Conservation (phyloP, 495 filamentous ascomycete genomes). For the Aspergillus diversus region DNA sequence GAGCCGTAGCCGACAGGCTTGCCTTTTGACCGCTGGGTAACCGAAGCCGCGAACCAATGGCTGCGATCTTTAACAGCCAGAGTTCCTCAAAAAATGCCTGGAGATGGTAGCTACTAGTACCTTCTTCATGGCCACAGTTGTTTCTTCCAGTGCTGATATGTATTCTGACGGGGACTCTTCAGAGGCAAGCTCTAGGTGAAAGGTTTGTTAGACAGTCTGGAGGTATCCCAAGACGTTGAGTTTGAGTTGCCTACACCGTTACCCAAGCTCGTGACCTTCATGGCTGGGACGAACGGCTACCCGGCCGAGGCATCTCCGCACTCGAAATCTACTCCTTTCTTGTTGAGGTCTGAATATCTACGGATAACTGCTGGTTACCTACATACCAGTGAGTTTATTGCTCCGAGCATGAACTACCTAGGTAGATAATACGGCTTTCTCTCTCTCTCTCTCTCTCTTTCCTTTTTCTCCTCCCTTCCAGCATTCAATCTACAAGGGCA, state of each 20-base stretch:
- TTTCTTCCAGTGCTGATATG: not conserved
- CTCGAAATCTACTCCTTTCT: not conserved
- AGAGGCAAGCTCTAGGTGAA: no score
- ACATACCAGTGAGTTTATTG: no score
- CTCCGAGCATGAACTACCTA: no score
- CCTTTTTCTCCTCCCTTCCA: no score
- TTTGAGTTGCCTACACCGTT: not conserved
- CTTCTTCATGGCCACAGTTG: not conserved
- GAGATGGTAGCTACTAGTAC: not conserved
- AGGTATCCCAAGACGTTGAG: not conserved
- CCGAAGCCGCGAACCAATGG: slow-evolving; percentile 15
- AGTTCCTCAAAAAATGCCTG: not conserved
- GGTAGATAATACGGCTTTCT: no score
- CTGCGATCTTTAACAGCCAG: not conserved
- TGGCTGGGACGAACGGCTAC: not conserved
- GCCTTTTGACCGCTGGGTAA: slow-evolving; percentile 24
- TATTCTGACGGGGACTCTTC: no score
- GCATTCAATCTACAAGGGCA: no score
- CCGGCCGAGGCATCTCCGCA: slow-evolving; percentile 18
- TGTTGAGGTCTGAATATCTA: not conserved
- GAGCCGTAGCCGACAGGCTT: slow-evolving; percentile 3
- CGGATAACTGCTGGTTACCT: not conserved
- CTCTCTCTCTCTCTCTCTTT: no score
- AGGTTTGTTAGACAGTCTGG: not conserved
- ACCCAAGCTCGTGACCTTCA: slow-evolving; percentile 1